Conservation (phyloP, 2,329 filamentous ascomycete genomes). For the Plenodomus biglobosus region DNA sequence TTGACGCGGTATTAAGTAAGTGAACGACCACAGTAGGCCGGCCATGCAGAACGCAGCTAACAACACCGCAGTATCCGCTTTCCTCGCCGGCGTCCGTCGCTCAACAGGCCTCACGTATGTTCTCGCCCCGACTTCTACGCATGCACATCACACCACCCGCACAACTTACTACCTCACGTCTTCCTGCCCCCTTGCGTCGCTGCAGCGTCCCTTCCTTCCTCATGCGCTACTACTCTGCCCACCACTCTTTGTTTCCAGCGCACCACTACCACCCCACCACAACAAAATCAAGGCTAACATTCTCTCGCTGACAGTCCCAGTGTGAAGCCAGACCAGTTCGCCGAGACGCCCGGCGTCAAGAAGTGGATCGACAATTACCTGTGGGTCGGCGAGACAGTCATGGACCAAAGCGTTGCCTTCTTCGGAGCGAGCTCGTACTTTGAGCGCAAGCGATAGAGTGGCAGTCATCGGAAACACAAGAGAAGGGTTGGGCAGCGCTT, state of each 20-base stretch:
- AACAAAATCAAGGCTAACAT: conserved; percentile 17
- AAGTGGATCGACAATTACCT: conserved; percentile 94
- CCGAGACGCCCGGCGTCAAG: conserved; percentile 79
- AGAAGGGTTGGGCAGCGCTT: neutral
- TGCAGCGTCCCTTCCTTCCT: neutral
- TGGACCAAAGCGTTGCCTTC: conserved; percentile 94
- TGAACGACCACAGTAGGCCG: conserved; percentile 21
- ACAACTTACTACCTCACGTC: conserved; percentile 4
- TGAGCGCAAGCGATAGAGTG: conserved; percentile 69
- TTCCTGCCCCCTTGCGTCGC: too few species aligned
- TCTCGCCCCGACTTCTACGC: conserved; percentile 4
- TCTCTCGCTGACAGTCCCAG: conserved; percentile 60
- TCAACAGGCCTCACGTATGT: conserved; percentile 96
- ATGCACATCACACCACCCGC: neutral
- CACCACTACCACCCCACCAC: conserved; percentile 1
- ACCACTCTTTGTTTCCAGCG: neutral
- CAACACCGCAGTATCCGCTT: conserved; percentile 73
- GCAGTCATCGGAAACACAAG: neutral
- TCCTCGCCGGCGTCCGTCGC: conserved; percentile 94
- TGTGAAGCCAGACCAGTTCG: conserved; percentile 82
- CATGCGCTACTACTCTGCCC: neutral
- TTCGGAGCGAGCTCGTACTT: conserved; percentile 88
- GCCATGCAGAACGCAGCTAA: conserved; percentile 15
- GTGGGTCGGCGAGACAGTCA: conserved; percentile 93
- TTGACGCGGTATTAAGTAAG: conserved; percentile 90